Evolutionary conservation across 805 yeast genomes (phyloP), one percentile per base, ranked within the genome.

Genomic region (Torulaspora microellipsoides): DNA sequence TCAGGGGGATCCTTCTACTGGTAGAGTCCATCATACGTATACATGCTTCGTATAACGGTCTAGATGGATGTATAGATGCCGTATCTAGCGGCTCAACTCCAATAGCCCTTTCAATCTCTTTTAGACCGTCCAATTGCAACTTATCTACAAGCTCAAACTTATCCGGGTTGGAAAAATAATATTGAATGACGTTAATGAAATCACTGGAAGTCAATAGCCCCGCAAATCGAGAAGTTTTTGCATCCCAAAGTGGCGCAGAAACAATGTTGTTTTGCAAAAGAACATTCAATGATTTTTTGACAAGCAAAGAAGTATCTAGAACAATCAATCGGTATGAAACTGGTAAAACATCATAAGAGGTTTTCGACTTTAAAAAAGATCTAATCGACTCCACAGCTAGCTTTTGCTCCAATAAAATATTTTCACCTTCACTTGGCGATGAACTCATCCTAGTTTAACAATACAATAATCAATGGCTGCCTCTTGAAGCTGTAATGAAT

Each of bases 211-310:
- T 93, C 56, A 93, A 71, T 49, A 93, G 75, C 3, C 99, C 99
- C 1, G 97, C 97, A 71, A 93, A 93, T 57, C 85, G 75, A 12
- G 95, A 85, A 12, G 85, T 80, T 58, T 83, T 78, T 46, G 91
- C 83, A 66, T 91, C 86, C 99, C 99, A 93, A 40, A 93, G 71
- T 2, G 99, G 99, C 4, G 98, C 98, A 42, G 95, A 83, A 27
- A 93, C 97, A 58, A 93, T 88, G 61, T 87, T 86, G 65, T 93
- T 93, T 62, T 93, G 98, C 40, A 93, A 71, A 48, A 93, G 68
- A 25, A 95, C 90, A 52, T 88, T 89, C 58, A 93, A 72, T 4
- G 96, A 85, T 62, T 91, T 88, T 66, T 91, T 90, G 31, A 93
- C 95, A 44, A 88, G 69, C 37, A 93, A 70, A 5, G 96, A 80